Percentiles rank a stretch among this genome's conserved stretches.
These are phyloP conservation scores for Rosa persica DNA, from an alignment of 306 rosid species.

Conservation along the genomic window DNA sequence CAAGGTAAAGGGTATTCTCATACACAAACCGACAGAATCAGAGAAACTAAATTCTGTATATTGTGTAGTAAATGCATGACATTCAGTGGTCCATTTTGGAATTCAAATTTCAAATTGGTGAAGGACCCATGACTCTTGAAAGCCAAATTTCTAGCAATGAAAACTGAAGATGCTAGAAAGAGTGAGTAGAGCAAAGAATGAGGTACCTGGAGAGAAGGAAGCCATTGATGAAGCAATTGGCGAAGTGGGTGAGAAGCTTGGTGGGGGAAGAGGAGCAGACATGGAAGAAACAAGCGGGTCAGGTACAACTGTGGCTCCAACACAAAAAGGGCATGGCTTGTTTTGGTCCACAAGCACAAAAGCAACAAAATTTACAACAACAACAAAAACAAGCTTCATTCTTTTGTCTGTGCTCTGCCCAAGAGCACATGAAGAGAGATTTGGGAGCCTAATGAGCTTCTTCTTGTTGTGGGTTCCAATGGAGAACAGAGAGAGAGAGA, in stretches of 20 bases:
- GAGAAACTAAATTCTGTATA: conserved; percentile 1
- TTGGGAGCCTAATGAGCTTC: conserved; percentile 5
- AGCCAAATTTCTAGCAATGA: conserved; percentile 24
- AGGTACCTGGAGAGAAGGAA: conserved; percentile 66
- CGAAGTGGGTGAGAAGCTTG: conserved; percentile 41
- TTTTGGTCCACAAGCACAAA: conserved; percentile 40
- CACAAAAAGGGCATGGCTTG: conserved; percentile 38
- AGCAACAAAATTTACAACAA: conserved; percentile 1
- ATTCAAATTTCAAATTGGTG: conserved; percentile 42
- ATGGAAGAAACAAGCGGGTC: conserved; percentile 35
- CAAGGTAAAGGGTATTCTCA: neutral
- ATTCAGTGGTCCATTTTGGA: conserved; percentile 22
- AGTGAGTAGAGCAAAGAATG: conserved; percentile 14
- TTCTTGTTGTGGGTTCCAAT: conserved; percentile 19
- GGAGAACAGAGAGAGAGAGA: neutral
- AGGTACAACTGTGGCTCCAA: conserved; percentile 36
- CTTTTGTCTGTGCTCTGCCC: conserved; percentile 26
- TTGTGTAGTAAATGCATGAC: conserved; percentile 34
- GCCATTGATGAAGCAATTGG: conserved; percentile 49
- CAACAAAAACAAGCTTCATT: conserved; percentile 44
- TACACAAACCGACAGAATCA: neutral
- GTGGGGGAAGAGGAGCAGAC: conserved; percentile 36
- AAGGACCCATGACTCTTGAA: conserved; percentile 16
- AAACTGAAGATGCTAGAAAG: conserved; percentile 2
- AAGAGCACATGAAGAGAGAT: conserved; percentile 33